These are phyloP conservation scores for Tetrahymena borealis DNA, from an alignment of 73 alveolate genomes.

Conservation along the genomic window DNA sequence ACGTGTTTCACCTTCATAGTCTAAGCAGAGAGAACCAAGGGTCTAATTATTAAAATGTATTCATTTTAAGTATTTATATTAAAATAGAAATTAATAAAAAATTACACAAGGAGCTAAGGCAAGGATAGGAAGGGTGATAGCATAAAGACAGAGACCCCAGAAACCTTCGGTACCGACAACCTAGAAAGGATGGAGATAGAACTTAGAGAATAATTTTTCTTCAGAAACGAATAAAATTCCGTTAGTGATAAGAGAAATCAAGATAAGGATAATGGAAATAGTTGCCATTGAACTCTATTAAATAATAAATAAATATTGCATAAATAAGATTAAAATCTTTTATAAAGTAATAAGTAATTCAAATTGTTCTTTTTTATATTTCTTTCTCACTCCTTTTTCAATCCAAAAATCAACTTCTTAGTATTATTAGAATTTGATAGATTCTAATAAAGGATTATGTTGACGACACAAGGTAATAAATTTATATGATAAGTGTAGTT, in stretches of 20 bases:
- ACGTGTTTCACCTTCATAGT: neutral
- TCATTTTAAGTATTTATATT: too few relatives aligned
- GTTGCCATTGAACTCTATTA: neutral
- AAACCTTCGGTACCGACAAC: constrained; percentile 94
- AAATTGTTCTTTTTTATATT: too few relatives aligned
- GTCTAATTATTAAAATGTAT: neutral
- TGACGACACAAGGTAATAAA: too few relatives aligned
- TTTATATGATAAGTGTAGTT: too few relatives aligned
- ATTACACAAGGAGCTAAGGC: constrained; percentile 21
- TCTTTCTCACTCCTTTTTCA: too few relatives aligned
- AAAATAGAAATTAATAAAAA: neutral
- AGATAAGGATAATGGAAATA: constrained; percentile 10
- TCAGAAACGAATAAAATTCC: constrained; percentile 57
- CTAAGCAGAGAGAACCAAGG: neutral
- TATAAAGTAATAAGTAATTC: too few relatives aligned
- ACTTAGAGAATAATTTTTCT: constrained; percentile 68
- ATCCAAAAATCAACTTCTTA: too few relatives aligned
- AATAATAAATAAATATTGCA: neutral
- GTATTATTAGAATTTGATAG: too few relatives aligned
- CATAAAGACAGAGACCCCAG: constrained; percentile 76
- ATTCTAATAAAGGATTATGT: too few relatives aligned
- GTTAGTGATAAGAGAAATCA: constrained; percentile 18
- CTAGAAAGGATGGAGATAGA: constrained; percentile 79
- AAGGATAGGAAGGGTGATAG: constrained; percentile 46
- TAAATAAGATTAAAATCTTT: too few relatives aligned